Evolutionary conservation across 306 rosid species (phyloP).

Genomic region (Hippophae rhamnoides): DNA sequence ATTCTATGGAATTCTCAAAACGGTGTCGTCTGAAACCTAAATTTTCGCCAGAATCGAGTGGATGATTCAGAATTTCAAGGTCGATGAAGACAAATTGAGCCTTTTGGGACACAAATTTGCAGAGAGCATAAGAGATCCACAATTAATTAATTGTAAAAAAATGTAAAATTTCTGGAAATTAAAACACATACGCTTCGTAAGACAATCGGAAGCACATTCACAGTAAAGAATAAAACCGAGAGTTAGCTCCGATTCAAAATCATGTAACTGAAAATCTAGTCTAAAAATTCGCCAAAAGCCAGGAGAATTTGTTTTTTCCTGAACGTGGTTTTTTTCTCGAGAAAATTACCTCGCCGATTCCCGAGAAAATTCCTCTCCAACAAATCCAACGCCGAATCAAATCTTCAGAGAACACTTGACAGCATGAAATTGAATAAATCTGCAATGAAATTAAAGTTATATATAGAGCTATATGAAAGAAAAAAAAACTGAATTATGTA

Average conservation of each 20-base stretch:
- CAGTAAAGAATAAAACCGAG: neutral
- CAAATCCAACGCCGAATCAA: constrained; percentile 7
- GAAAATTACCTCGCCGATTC: constrained; percentile 1
- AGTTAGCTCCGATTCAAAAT: neutral
- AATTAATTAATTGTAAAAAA: neutral
- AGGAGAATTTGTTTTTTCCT: neutral
- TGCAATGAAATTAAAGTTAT: constrained; percentile 18
- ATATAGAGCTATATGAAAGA: neutral
- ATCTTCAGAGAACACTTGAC: constrained; percentile 7
- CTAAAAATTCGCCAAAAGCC: neutral
- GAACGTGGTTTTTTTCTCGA: constrained; percentile 4
- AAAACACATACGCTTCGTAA: constrained; percentile 9
- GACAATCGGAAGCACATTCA: constrained; percentile 51
- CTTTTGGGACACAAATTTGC: neutral
- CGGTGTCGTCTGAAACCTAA: too few relatives aligned
- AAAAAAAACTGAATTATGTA: neutral
- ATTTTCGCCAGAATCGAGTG: too few relatives aligned
- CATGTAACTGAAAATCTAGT: neutral
- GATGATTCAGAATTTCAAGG: too few relatives aligned
- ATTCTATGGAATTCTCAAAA: constrained; percentile 15
- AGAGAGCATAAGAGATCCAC: constrained; percentile 35
- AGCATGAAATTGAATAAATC: constrained; percentile 27
- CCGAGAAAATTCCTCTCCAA: constrained; percentile 1
- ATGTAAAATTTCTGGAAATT: neutral
- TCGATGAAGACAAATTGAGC: too few relatives aligned